phyloP scores from a whole-genome alignment of 2,329 filamentous ascomycete species.

The Onygenales sp. region DNA sequence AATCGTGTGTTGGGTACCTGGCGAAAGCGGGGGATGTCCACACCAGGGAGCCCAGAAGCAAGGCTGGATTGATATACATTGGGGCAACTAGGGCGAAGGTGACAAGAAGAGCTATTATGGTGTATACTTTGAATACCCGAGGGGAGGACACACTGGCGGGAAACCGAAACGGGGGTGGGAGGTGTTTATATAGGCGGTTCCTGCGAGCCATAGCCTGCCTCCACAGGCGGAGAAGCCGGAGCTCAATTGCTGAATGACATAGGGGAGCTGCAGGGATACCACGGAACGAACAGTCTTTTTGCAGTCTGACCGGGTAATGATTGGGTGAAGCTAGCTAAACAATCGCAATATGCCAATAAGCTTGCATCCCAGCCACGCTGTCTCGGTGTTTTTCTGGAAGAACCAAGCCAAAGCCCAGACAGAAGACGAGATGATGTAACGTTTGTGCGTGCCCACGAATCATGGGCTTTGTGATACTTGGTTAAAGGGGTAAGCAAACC shows the following conservation, averaged over 20 bases:
- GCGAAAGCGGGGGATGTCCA: neutral
- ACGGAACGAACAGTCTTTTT: neutral
- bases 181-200: neutral
- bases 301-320: neutral
- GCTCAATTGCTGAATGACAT: neutral
- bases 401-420: no score
- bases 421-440: neutral
- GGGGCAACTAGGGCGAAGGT: neutral
- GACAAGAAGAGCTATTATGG: slow-evolving; percentile 1
- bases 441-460: neutral
- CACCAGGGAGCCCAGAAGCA: neutral
- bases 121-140: neutral
- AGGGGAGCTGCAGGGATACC: neutral
- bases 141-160: neutral
- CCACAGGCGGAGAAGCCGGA: neutral
- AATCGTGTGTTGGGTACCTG: neutral
- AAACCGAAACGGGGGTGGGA: no score
- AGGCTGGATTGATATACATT: neutral
- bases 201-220: neutral
- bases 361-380: neutral
- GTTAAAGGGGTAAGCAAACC: neutral
- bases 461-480: neutral
- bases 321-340: neutral
- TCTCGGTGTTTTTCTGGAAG: neutral
- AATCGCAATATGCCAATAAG: neutral